Percentiles rank a stretch among this genome's conserved stretches.
Conservation (phyloP, 441 rosid species). For the Aleurites moluccanus region DNA sequence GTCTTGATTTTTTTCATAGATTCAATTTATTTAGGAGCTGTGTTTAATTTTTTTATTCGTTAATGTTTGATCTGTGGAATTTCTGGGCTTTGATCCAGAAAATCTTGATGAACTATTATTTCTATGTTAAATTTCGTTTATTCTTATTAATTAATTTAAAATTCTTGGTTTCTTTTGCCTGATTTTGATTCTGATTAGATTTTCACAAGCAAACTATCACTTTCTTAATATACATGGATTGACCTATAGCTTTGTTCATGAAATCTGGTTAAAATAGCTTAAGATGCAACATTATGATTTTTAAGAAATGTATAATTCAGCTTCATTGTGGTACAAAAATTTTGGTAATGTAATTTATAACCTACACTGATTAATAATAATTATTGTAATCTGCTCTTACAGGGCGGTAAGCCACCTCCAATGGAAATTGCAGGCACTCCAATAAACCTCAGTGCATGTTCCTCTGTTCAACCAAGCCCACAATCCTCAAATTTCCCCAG, state of each 20-base stretch:
- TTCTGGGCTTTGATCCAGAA: not conserved
- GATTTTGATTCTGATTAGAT: not conserved
- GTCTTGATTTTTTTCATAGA: not conserved
- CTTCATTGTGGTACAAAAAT: not conserved
- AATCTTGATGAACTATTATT: not conserved
- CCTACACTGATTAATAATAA: not conserved
- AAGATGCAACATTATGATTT: not conserved
- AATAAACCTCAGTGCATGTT: slow-evolving; percentile 59
- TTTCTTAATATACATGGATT: not conserved
- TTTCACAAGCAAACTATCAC: not conserved
- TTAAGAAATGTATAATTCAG: not conserved
- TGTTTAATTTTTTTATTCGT: not conserved
- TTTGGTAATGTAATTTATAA: not conserved
- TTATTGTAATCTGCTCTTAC: slow-evolving; percentile 16
- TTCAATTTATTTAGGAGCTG: not conserved
- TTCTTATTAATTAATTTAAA: too few relatives aligned
- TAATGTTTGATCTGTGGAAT: slow-evolving; percentile 3
- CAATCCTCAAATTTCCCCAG: slow-evolving; percentile 84
- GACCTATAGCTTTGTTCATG: not conserved
- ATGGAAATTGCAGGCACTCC: slow-evolving; percentile 50
- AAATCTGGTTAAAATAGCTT: not conserved
- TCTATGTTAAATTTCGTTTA: not conserved
- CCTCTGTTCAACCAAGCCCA: slow-evolving; percentile 87
- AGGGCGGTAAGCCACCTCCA: slow-evolving; percentile 73
- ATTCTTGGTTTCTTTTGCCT: not conserved